Evolutionary conservation across 1,139 yeast genomes (phyloP).

Genomic region (Blastobotrys arbuscula): DNA sequence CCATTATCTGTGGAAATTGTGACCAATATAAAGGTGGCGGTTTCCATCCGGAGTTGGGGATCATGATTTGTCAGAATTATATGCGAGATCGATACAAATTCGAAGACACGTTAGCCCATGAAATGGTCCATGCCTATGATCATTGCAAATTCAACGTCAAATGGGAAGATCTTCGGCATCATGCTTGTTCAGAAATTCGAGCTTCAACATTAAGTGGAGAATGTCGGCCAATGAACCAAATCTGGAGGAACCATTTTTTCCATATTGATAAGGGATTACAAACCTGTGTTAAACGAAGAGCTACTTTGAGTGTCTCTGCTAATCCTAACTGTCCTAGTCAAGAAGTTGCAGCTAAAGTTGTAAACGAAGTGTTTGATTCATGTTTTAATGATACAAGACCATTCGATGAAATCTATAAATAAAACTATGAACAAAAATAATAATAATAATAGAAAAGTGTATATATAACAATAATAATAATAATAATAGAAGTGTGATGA

Average conservation of each 20-base stretch:
- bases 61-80: slow-evolving; percentile 80
- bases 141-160: slow-evolving; percentile 81
- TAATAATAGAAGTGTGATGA: neutral
- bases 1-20: slow-evolving; percentile 78
- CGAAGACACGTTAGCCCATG: slow-evolving; percentile 90
- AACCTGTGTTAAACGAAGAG: slow-evolving; percentile 83
- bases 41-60: slow-evolving; percentile 84
- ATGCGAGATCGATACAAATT: slow-evolving; percentile 72
- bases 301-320: slow-evolving; percentile 73
- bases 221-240: slow-evolving; percentile 84
- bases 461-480: neutral
- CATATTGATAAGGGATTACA: slow-evolving; percentile 80
- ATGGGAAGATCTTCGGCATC: slow-evolving; percentile 79
- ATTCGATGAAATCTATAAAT: slow-evolving; percentile 81
- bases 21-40: slow-evolving; percentile 90
- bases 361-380: slow-evolving; percentile 83
- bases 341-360: slow-evolving; percentile 73
- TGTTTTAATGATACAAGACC: slow-evolving; percentile 96
- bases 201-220: slow-evolving; percentile 94
- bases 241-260: slow-evolving; percentile 46
- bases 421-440: too few relatives aligned
- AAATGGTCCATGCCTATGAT: slow-evolving; percentile 89
- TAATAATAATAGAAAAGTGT: neutral
- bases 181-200: slow-evolving; percentile 94
- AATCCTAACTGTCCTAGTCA: slow-evolving; percentile 74